Percentiles rank a stretch among this genome's conserved stretches.
These are phyloP conservation scores for Phialocephala subalpina DNA, from an alignment of 2,329 filamentous ascomycete species.

Conservation along the genomic window DNA sequence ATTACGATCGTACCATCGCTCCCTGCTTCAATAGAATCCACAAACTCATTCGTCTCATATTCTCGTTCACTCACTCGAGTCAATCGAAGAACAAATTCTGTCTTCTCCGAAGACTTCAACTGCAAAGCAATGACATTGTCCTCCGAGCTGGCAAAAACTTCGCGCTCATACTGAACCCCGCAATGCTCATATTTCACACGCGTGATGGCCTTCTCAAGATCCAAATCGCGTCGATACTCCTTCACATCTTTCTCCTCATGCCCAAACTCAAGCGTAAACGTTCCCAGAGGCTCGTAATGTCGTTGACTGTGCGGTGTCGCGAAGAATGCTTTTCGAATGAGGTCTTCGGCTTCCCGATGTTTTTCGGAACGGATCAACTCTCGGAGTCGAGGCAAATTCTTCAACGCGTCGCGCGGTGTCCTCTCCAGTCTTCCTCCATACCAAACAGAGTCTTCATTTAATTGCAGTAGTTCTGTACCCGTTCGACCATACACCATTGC, in stretches of 20 bases:
- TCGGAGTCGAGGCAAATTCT: slow-evolving; percentile 49
- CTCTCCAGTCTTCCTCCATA: slow-evolving; percentile 54
- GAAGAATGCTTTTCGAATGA: slow-evolving; percentile 52
- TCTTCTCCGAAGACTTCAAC: slow-evolving; percentile 29
- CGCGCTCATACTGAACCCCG: slow-evolving; percentile 43
- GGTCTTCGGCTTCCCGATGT: slow-evolving; percentile 51
- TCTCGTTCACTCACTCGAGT: slow-evolving; percentile 50
- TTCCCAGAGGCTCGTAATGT: slow-evolving; percentile 54
- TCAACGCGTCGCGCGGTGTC: slow-evolving; percentile 48
- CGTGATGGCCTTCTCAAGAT: slow-evolving; percentile 46
- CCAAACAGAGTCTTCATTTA: slow-evolving; percentile 58
- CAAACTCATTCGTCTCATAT: slow-evolving; percentile 52
- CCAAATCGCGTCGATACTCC: slow-evolving; percentile 47
- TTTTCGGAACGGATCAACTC: slow-evolving; percentile 49
- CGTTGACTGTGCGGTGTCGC: slow-evolving; percentile 54
- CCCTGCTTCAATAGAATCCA: slow-evolving; percentile 47
- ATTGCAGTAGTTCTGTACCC: slow-evolving; percentile 51
- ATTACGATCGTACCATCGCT: slow-evolving; percentile 46
- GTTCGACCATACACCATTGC: slow-evolving; percentile 55
- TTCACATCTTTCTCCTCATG: slow-evolving; percentile 42
- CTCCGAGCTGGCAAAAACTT: slow-evolving; percentile 49
- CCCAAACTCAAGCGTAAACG: slow-evolving; percentile 50
- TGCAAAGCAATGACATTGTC: slow-evolving; percentile 50
- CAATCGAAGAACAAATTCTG: slow-evolving; percentile 41
- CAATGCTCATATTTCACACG: slow-evolving; percentile 47